Base-by-base conservation (phyloP, 495 filamentous ascomycete genomes). In the Diplogelasinospora grovesii region DNA sequence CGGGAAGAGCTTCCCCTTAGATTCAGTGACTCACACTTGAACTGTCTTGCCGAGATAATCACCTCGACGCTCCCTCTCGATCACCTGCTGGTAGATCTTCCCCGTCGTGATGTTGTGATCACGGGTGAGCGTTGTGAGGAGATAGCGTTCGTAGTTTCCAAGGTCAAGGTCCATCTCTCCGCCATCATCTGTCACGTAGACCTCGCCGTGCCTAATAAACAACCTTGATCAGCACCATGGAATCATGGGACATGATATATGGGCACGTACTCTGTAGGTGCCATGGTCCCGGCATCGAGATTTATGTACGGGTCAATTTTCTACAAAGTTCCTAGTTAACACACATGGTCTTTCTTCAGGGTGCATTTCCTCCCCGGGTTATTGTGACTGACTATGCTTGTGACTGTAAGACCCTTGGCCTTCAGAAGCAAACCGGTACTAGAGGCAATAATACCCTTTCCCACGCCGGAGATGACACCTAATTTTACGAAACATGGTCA, bases 61-160 rank as follows among this genome's bases (percentile, higher is more conserved):
- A 19, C 90, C 90, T 20, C 68, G 65, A 34, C 89, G 74, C 65
- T 95, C 83, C 25, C 45, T 44, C 70, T 72, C 55, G 45, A 95
- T 90, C 15, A 96, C 92, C 46, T 82, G 75, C 56, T 86, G 70
- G 64, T 95, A 96, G 45, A 96, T 83, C 71, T 96, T 97, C 45
- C 92, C 92, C 8, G 89, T 95, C 16, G 89, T 96, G 63, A 96
- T 92, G 57, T 94, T 95, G 66, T 86, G 84, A 42, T 92, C 85
- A 14, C 78, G 67, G 5, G 73, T 82, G 19, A 94, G 73, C 8
- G 80, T 82, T 40, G 85, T 72, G 33, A 46, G 50, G 6, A 70
- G 59, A 22, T 71, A 71, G 15, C 59, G 41, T 64, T 97, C 90
- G 61, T 98, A 98, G 68, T 97, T 96, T 28, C 92, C 92, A 14